A percentile compares a stretch with the other conserved stretches of the same genome.
These are phyloP conservation scores for Tirmania nivea DNA, from an alignment of 495 filamentous ascomycete species.

Conservation along the genomic window DNA sequence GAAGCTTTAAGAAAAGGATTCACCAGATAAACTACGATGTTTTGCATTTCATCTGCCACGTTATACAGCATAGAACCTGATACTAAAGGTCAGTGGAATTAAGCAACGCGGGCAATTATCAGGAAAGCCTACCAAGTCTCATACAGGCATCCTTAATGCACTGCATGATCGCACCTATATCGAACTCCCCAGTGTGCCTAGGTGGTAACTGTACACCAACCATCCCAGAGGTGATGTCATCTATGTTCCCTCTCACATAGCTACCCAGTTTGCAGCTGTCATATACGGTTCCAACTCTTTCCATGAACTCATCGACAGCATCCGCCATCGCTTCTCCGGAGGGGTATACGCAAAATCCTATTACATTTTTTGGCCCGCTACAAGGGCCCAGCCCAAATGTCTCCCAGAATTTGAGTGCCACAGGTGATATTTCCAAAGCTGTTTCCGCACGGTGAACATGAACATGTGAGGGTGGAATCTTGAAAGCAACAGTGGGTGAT, in stretches of 20 bases:
- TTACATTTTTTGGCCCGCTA: conserved; percentile 57
- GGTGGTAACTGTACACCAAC: conserved; percentile 27
- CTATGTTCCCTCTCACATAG: conserved; percentile 36
- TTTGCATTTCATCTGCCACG: conserved; percentile 28
- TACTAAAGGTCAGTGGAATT: too few species aligned
- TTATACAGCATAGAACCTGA: conserved; percentile 24
- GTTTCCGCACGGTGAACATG: conserved; percentile 56
- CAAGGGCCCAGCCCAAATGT: conserved; percentile 62
- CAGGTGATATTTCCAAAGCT: conserved; percentile 52
- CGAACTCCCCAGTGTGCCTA: not conserved
- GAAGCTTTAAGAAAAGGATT: conserved; percentile 46
- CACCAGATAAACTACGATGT: conserved; percentile 69
- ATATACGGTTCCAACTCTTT: conserved; percentile 50
- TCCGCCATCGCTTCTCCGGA: conserved; percentile 32
- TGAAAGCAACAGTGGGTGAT: conserved; percentile 16
- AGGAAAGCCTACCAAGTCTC: conserved; percentile 16
- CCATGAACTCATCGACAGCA: conserved; percentile 45
- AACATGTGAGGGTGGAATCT: conserved; percentile 40
- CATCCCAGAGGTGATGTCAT: conserved; percentile 36
- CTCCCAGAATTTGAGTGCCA: conserved; percentile 77
- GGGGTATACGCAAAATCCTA: conserved; percentile 62
- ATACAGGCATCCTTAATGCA: conserved; percentile 13
- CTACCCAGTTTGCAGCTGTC: conserved; percentile 57
- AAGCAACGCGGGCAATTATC: too few species aligned
- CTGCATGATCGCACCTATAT: not conserved